Base-by-base conservation (phyloP, 768 basidiomycete species). In the Boletus subparvulus region DNA sequence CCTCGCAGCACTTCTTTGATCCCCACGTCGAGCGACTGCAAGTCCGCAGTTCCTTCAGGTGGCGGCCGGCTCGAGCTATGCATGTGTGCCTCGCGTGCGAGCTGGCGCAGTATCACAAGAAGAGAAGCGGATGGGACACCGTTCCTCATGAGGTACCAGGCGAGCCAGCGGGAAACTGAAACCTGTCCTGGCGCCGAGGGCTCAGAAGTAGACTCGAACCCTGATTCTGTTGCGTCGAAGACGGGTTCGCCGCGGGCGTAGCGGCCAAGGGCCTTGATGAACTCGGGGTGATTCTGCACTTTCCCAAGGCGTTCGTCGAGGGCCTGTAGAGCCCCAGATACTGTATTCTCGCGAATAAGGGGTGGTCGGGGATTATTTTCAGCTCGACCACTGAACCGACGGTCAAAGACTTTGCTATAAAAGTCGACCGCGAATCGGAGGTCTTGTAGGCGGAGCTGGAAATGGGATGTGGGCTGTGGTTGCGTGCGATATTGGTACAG, bases 1-100 rank as follows among this genome's bases (percentile, higher is more conserved):
- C 85, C 83, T 65, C 93, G 89, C 58, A 97, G 68, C 10, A 97
- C 92, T 66, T 95, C 90, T 63, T 84, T 87, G 59, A 98, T 93
- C 0, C 86, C 88, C 19, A 68, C 68, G 36, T 80, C 78, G 28
- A 80, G 68, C n/a, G 61, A 59, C 11, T 50, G 56, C 32, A 70
- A 49, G 46, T 79, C 70, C 14, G 55, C 50, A 0, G 80, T 83
- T 0, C 86, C 87, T 8, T 80, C 79, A 0, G 87, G 84, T 1
- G 77, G 74, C 8, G 81, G 71, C 4, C 69, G 68, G 10, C 73
- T 75, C 14, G 80, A 60, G 62, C 85, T 87, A 43, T 86, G 83
- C 36, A 71, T 60, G 62, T 85, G 82, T 3, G 88, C 87, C 46
- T 86, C 83, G 14, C 75, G 74, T 0, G 87, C 89, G 1, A 90